A percentile compares a stretch with the other conserved stretches of the same genome.
These are phyloP conservation scores for Fusarium mangiferae DNA, from an alignment of 2,329 filamentous ascomycete species.

Conservation along the genomic window DNA sequence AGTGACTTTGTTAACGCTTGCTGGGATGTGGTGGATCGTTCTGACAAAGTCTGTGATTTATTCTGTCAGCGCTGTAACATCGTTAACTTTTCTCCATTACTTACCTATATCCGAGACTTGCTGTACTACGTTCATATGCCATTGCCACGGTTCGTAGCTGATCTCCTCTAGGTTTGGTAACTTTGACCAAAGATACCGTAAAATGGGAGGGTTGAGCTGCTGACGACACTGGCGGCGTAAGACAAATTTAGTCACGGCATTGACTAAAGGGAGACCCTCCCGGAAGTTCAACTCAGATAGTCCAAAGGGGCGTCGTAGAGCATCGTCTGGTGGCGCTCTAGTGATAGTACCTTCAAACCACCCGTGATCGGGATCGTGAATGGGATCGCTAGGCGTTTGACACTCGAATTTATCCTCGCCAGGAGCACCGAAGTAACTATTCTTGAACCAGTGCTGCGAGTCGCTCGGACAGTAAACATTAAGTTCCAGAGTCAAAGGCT, in stretches of 20 bases:
- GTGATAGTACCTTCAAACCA: background rate
- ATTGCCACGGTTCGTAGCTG: slow-evolving; percentile 14
- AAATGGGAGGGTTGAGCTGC: background rate
- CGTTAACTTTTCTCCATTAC: background rate
- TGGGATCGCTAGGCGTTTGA: background rate
- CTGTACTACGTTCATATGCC: background rate
- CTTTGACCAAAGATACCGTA: background rate
- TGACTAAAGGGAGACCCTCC: background rate
- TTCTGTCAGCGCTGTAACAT: background rate
- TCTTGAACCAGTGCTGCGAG: slow-evolving; percentile 28
- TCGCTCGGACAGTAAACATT: slow-evolving; percentile 28
- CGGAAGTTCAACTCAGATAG: background rate
- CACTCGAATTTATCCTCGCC: slow-evolving; percentile 6
- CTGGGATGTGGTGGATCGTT: background rate
- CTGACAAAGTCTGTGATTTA: fast-evolving
- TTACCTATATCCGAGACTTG: background rate
- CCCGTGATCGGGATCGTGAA: slow-evolving; percentile 15
- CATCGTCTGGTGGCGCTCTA: background rate
- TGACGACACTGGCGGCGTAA: slow-evolving; percentile 23
- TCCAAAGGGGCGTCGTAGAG: slow-evolving; percentile 9
- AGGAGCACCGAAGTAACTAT: slow-evolving; percentile 19
- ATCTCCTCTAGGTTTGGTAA: slow-evolving; percentile 10
- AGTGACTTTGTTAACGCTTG: slow-evolving; percentile 36
- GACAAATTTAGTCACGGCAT: slow-evolving; percentile 9
- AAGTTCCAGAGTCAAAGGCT: background rate